phyloP scores from a whole-genome alignment of 768 basidiomycete species.

The Tephrocybe rancida region DNA sequence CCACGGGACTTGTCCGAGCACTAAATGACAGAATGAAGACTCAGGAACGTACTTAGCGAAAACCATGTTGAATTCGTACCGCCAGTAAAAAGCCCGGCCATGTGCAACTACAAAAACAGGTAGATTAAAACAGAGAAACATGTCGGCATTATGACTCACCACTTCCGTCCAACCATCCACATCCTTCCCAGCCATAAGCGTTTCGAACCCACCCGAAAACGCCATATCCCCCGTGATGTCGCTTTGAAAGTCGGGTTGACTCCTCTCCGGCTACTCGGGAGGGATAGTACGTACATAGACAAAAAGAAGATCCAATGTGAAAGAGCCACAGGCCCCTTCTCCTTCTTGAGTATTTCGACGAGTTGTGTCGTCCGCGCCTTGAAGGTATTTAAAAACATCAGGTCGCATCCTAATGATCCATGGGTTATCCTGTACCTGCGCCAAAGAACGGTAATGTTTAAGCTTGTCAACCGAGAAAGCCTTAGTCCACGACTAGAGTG shows the following conservation, averaged over 20 bases:
- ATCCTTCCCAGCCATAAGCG: conserved; percentile 22
- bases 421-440: conserved; percentile 9
- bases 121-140: not conserved
- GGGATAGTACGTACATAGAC: conserved; percentile 13
- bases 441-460: conserved; percentile 18
- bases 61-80: conserved; percentile 7
- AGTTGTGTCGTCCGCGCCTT: conserved; percentile 11
- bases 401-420: not conserved
- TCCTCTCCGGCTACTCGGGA: no score
- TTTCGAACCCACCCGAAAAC: conserved; percentile 29
- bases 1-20: conserved; percentile 26
- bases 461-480: conserved; percentile 30
- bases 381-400: no score
- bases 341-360: conserved; percentile 8
- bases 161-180: conserved; percentile 26
- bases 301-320: conserved; percentile 22
- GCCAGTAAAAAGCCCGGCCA: conserved; percentile 19
- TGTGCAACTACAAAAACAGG: conserved; percentile 20
- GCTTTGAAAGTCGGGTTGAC: conserved; percentile 11
- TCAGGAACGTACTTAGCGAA: not conserved
- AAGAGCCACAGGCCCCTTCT: conserved; percentile 8
- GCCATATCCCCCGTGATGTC: conserved; percentile 28
- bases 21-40: not conserved
- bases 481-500: conserved; percentile 27
- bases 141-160: no score